Evolutionary conservation across 768 basidiomycete genomes (phyloP).

Genomic region (Scleroderma bovista): DNA sequence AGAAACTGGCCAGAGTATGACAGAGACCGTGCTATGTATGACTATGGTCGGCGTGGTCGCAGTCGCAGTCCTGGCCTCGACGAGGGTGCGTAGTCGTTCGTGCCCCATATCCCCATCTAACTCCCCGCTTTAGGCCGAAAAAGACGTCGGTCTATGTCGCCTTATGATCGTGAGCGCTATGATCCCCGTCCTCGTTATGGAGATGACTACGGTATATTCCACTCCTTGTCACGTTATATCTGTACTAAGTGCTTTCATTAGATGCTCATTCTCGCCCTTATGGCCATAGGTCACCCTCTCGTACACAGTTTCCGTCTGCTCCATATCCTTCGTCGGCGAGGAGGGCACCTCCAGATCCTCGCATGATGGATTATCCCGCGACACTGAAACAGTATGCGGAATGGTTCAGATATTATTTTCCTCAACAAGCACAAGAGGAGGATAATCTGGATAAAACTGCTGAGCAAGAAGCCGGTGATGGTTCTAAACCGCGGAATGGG

Average conservation of each 20-base stretch:
- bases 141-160: constrained; percentile 66
- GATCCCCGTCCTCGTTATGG: constrained; percentile 78
- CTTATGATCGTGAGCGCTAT: constrained; percentile 78
- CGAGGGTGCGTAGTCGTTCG: constrained; percentile 43
- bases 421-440: constrained; percentile 74
- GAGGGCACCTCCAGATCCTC: constrained; percentile 71
- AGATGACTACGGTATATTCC: constrained; percentile 71
- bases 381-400: constrained; percentile 81
- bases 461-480: constrained; percentile 78
- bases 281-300: constrained; percentile 61
- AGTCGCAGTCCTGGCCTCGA: constrained; percentile 74
- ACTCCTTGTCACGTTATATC: background rate
- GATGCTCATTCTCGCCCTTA: constrained; percentile 62
- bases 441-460: constrained; percentile 81
- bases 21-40: constrained; percentile 63
- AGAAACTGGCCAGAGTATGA: constrained; percentile 61
- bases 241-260: constrained; percentile 22
- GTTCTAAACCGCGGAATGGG: constrained; percentile 77
- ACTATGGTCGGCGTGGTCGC: constrained; percentile 63
- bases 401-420: constrained; percentile 77
- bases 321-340: constrained; percentile 43
- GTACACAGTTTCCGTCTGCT: constrained; percentile 39
- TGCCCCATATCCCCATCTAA: background rate
- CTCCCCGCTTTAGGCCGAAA: constrained; percentile 48
- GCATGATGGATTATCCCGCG: constrained; percentile 76